Evolutionary conservation across 1,284 basidiomycete genomes (phyloP), one percentile per base, ranked within the genome.

Genomic region (Ceratobasidium sp.): DNA sequence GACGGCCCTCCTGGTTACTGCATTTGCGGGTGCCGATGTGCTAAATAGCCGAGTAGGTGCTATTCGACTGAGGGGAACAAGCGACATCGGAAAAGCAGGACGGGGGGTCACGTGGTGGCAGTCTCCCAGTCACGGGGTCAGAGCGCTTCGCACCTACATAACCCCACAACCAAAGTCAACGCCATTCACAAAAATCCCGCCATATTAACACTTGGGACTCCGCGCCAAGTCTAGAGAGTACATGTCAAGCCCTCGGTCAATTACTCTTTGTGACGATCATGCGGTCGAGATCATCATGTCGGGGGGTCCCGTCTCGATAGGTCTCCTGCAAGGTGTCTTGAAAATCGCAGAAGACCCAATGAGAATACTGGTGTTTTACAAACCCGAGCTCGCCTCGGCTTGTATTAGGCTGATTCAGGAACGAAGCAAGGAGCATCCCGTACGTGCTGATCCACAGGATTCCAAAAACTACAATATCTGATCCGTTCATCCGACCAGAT

Each of bases 11-110:
- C 67, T 59, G n/a, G 67, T 11, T 14, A 33, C 30, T 51, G 56
- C 67, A 42, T 30, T 33, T 16, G 23, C 67, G 8, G 67, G 44
- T n/a, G 56, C 33, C 36, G 67, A 71, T 1, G 56, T 71, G 44
- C 56, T 71, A 36, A 71, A 71, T 6, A 71, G 25, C 2, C 67
- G 53, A 51, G 28, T 21, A 4, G 46, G 23, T 21, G 14, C 2
- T 49, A 42, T 40, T 46, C 53, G 66, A 30, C 53, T 18, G 44
- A 46, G 40, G 25, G 51, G 44, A 23, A 30, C 46, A 18, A 69
- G 40, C 25, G 53, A 69, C 66, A 69, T 69, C 40, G 53, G 21
- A 58, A 46, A 69, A 12, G 23, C 8, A 7, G 21, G 53, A 8
- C 48, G 14, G 6, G 18, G 2, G 44, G 46, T 63, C 61, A 63